A percentile compares a stretch with the other conserved stretches of the same genome.
Conservation (phyloP, 106 monocot genomes). For the Ottelia alismoides region DNA sequence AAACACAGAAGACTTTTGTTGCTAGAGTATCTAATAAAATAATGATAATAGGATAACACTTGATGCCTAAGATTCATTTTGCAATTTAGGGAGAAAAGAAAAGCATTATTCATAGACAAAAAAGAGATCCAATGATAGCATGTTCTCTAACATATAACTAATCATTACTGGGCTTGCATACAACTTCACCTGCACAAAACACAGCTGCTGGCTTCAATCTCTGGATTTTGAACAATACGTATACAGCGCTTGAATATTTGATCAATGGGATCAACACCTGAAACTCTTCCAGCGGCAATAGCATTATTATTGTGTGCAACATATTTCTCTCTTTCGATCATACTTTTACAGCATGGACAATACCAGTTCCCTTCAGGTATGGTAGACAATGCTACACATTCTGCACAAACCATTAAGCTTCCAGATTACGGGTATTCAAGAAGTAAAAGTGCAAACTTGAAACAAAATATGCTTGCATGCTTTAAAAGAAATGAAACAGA, state of each 20-base stretch:
- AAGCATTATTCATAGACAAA: background rate
- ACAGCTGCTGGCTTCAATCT: conserved; percentile 55
- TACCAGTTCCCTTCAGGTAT: conserved; percentile 64
- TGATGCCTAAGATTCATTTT: too few species aligned
- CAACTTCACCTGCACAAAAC: conserved; percentile 66
- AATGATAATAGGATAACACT: too few species aligned
- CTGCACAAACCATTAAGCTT: too few species aligned
- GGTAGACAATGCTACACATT: conserved; percentile 51
- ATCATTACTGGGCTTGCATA: background rate
- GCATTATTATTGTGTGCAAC: conserved; percentile 44
- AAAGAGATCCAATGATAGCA: too few species aligned
- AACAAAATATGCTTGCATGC: too few species aligned
- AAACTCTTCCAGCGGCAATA: conserved; percentile 82
- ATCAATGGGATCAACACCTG: conserved; percentile 77
- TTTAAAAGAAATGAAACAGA: too few species aligned
- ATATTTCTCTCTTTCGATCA: conserved; percentile 23
- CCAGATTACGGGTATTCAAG: too few species aligned
- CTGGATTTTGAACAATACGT: conserved; percentile 50
- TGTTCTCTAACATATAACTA: background rate
- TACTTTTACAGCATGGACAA: conserved; percentile 66
- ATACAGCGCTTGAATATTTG: conserved; percentile 63
- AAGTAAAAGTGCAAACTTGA: too few species aligned
- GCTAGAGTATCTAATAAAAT: too few species aligned
- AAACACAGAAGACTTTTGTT: conserved; percentile 4
- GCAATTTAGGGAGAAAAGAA: background rate